A percentile compares a stretch with the other conserved stretches of the same genome.
phyloP scores from a whole-genome alignment of 179 eudicot genomes.

The Silene noctiflora region DNA sequence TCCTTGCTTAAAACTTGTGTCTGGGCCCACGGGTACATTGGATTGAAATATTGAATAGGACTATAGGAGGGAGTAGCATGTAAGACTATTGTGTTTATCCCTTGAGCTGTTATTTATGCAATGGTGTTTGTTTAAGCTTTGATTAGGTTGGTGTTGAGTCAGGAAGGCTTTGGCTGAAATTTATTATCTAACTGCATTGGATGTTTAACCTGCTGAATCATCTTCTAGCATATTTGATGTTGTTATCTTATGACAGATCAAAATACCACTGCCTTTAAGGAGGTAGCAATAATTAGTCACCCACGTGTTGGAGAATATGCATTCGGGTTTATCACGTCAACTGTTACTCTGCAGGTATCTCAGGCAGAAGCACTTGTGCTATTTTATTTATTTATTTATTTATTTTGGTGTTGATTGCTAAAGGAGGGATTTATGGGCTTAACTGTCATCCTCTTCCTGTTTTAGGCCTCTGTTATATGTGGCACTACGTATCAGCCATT shows the following conservation, averaged over 20 bases:
- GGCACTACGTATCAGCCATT: too few relatives aligned
- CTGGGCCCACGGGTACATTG: too few relatives aligned
- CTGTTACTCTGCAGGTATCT: constrained; percentile 71
- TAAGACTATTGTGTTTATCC: neutral
- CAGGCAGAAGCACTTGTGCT: neutral
- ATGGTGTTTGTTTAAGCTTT: neutral
- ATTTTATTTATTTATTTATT: neutral
- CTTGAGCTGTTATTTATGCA: neutral
- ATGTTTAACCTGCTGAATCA: neutral
- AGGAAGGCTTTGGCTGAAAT: neutral
- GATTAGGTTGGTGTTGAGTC: neutral
- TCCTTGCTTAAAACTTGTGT: too few relatives aligned
- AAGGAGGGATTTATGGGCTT: neutral
- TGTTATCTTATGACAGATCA: constrained; percentile 48
- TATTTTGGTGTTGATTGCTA: neutral
- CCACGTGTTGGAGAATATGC: constrained; percentile 93
- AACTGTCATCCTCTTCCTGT: neutral
- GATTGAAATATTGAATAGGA: too few relatives aligned
- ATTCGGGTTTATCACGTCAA: constrained; percentile 79
- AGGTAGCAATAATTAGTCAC: constrained; percentile 86
- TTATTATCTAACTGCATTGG: too few relatives aligned
- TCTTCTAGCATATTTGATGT: neutral
- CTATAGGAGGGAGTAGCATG: neutral
- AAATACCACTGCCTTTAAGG: constrained; percentile 85
- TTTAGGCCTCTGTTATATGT: neutral